Conservation (phyloP, 345 rosid genomes). For the Eucalyptus albens region DNA sequence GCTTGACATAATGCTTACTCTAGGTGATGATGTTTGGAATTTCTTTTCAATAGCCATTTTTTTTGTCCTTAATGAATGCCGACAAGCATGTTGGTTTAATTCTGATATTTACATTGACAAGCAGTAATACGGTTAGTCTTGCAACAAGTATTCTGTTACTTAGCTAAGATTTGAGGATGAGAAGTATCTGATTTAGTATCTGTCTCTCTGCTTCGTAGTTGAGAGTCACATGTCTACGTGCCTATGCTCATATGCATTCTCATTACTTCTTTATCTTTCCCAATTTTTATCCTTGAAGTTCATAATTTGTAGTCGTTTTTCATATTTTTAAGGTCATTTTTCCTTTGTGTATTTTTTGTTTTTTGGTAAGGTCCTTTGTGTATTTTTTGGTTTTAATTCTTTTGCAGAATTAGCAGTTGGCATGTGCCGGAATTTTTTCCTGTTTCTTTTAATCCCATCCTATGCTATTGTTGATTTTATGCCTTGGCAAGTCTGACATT, state of each 20-base stretch:
- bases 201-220: not conserved
- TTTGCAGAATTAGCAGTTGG: not conserved
- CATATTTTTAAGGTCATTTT: not conserved
- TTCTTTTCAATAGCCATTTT: not conserved
- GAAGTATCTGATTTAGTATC: not conserved
- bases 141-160: not conserved
- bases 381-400: not conserved
- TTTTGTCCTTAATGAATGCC: not conserved
- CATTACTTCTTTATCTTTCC: not conserved
- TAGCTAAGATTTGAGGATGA: not conserved
- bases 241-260: not conserved
- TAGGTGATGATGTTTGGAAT: not conserved
- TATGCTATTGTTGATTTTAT: not conserved
- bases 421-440: not conserved
- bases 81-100: not conserved
- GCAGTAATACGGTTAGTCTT: not conserved
- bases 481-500: not conserved
- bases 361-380: not conserved
- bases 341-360: not conserved
- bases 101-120: not conserved
- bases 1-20: not conserved
- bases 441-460: not conserved
- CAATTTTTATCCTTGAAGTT: not conserved
- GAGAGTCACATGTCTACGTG: not conserved
- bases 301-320: not conserved